Conservation (phyloP, 495 filamentous ascomycete genomes). For the Penicillium malachiteum region DNA sequence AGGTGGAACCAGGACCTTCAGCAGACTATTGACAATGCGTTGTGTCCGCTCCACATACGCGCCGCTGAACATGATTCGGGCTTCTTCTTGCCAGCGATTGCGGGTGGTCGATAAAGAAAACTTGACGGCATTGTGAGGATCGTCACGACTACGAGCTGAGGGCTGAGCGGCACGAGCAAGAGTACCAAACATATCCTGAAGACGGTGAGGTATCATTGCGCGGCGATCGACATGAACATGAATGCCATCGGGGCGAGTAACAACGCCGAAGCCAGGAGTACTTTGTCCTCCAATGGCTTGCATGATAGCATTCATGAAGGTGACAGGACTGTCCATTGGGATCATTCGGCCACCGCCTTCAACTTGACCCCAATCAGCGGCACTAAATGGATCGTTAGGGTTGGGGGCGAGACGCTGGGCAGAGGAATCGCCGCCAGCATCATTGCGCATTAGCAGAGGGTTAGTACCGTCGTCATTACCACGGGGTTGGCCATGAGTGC, state of each 20-base stretch:
- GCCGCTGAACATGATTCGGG: constrained; percentile 75
- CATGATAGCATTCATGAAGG: constrained; percentile 61
- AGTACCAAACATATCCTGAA: constrained; percentile 58
- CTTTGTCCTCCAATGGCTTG: constrained; percentile 54
- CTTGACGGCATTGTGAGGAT: constrained; percentile 63
- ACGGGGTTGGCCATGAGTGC: constrained; percentile 47
- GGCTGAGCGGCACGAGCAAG: constrained; percentile 46
- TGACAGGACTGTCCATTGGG: constrained; percentile 59
- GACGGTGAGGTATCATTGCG: constrained; percentile 50
- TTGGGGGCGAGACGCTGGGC: constrained; percentile 32
- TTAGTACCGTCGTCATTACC: constrained; percentile 76
- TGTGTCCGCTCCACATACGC: constrained; percentile 68
- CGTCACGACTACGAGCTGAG: constrained; percentile 47
- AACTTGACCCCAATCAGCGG: constrained; percentile 59
- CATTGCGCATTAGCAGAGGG: constrained; percentile 61
- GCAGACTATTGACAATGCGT: constrained; percentile 68
- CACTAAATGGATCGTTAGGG: constrained; percentile 32
- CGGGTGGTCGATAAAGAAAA: constrained; percentile 70
- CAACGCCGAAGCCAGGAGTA: constrained; percentile 50
- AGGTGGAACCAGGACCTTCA: constrained; percentile 74
- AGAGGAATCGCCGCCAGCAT: constrained; percentile 33
- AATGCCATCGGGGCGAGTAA: constrained; percentile 58
- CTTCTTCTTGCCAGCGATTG: constrained; percentile 86
- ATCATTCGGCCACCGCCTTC: constrained; percentile 48
- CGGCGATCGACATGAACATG: constrained; percentile 55